Evolutionary conservation across 495 filamentous ascomycete genomes (phyloP).

Genomic region (Elasticomyces elasticus): DNA sequence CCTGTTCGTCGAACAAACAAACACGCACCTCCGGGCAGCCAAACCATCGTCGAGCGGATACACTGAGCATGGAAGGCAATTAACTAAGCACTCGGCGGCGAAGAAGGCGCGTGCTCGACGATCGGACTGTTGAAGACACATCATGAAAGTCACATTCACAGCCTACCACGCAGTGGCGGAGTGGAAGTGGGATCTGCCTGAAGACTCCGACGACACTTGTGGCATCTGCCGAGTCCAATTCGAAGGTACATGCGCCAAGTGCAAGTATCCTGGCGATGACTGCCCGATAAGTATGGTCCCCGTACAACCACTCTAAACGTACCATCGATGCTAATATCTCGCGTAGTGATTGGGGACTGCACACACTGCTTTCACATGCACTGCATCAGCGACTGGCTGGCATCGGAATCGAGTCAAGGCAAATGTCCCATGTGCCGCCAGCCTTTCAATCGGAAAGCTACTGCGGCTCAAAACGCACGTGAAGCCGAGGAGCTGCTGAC

Average conservation of each 20-base stretch:
- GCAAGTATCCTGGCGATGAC: constrained; percentile 95
- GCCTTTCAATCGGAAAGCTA: constrained; percentile 19
- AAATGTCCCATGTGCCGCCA: constrained; percentile 98
- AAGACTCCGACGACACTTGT: constrained; percentile 76
- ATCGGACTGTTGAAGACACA: no score
- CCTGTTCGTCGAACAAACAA: constrained; percentile 6
- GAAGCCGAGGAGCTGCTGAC: background rate
- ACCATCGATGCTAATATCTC: background rate
- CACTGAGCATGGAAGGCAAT: no score
- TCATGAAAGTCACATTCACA: constrained; percentile 89
- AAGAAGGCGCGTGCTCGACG: no score
- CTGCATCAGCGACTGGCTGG: constrained; percentile 91
- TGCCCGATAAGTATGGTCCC: constrained; percentile 68
- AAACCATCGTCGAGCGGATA: no score
- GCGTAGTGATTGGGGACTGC: constrained; percentile 81
- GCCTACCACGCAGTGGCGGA: constrained; percentile 88
- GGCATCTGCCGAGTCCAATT: constrained; percentile 98
- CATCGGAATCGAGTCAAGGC: constrained; percentile 85
- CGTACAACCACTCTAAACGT: background rate
- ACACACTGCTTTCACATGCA: constrained; percentile 98
- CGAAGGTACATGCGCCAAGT: constrained; percentile 93
- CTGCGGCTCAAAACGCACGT: background rate
- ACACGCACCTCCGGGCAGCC: background rate
- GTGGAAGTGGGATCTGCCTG: constrained; percentile 96
- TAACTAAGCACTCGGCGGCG: no score